Conservation (phyloP, 352 stramenopile species). For the Phytophthora kernoviae region DNA sequence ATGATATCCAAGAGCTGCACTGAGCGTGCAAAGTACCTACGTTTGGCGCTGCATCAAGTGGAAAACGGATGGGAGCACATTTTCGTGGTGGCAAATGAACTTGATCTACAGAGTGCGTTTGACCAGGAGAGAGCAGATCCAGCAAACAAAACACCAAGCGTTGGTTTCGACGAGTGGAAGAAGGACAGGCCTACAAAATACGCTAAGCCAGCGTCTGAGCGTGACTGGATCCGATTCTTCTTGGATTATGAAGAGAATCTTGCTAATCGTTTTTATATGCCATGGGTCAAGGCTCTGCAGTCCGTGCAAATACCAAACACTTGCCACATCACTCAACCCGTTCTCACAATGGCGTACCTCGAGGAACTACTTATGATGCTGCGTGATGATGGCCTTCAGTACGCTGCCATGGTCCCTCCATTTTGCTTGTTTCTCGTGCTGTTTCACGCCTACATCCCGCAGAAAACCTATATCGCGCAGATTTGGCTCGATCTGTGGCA, state of each 20-base stretch:
- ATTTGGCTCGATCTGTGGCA: constrained; percentile 65
- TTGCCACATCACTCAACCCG: constrained; percentile 49
- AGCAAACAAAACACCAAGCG: constrained; percentile 8
- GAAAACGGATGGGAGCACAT: constrained; percentile 59
- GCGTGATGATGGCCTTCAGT: constrained; percentile 24
- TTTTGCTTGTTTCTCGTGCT: constrained; percentile 63
- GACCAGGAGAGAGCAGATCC: constrained; percentile 16
- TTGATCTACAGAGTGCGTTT: constrained; percentile 46
- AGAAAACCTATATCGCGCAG: constrained; percentile 35
- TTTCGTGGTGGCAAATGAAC: constrained; percentile 45
- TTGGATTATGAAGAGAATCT: constrained; percentile 40
- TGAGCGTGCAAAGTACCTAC: constrained; percentile 40
- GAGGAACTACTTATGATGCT: constrained; percentile 53
- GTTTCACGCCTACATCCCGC: constrained; percentile 42
- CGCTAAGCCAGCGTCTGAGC: constrained; percentile 18
- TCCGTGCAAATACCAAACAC: constrained; percentile 9
- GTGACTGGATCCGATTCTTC: constrained; percentile 62
- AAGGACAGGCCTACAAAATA: constrained; percentile 33
- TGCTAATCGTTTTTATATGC: constrained; percentile 54
- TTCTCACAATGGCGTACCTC: constrained; percentile 52
- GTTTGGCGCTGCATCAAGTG: constrained; percentile 50
- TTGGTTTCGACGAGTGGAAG: constrained; percentile 73
- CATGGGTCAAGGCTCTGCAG: constrained; percentile 46
- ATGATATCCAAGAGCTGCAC: constrained; percentile 27
- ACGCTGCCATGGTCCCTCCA: constrained; percentile 41